Evolutionary conservation across 108 stramenopile species (phyloP).

Genomic region (Hondaea fermentalgiana): DNA sequence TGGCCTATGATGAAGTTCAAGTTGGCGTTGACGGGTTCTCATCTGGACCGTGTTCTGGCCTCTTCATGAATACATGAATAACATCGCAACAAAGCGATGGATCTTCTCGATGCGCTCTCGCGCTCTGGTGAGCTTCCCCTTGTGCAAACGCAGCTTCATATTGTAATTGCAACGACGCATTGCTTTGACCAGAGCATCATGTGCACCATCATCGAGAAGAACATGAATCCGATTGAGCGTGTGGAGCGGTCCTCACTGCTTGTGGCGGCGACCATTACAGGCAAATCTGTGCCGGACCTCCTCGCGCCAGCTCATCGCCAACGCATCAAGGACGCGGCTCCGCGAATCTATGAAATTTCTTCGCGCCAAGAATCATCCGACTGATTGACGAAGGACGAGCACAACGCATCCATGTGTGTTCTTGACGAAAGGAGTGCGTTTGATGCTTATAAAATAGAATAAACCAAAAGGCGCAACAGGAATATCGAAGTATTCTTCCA

Average conservation of each 20-base stretch:
- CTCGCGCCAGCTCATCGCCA: not conserved
- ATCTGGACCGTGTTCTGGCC: too few species aligned
- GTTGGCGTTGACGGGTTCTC: too few species aligned
- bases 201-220: constrained; percentile 63
- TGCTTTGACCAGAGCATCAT: constrained; percentile 67
- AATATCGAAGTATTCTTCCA: too few species aligned
- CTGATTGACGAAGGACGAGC: too few species aligned
- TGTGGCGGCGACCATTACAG: not conserved
- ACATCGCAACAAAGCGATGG: constrained; percentile 67
- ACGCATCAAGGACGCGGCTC: not conserved
- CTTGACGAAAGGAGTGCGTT: too few species aligned
- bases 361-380: too few species aligned
- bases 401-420: too few species aligned
- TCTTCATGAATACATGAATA: too few species aligned
- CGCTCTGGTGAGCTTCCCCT: constrained; percentile 67
- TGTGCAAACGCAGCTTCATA: constrained; percentile 57
- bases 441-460: too few species aligned
- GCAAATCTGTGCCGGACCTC: not conserved
- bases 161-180: constrained; percentile 67
- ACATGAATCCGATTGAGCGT: constrained; percentile 74
- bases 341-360: not conserved
- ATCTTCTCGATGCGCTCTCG: constrained; percentile 66
- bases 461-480: too few species aligned
- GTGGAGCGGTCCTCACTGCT: constrained; percentile 61
- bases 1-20: too few species aligned